Conservation (phyloP, 208 protist species). For the Leishmania turanica region DNA sequence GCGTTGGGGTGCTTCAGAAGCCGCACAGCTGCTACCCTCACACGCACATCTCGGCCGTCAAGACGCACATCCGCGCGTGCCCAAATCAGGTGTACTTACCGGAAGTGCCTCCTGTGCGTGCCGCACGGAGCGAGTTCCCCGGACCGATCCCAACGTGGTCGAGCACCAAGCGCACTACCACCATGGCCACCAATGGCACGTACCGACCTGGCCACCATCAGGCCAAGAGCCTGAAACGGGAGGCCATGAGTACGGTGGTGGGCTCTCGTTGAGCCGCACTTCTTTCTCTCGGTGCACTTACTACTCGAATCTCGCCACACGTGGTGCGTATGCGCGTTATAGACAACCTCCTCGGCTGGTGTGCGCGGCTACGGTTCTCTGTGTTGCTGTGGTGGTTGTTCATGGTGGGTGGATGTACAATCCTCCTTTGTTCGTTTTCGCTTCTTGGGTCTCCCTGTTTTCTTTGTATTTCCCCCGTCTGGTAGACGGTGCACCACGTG, state of each 20-base stretch:
- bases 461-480: not conserved
- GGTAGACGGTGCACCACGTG: not conserved
- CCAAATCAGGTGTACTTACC: constrained; percentile 63
- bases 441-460: not conserved
- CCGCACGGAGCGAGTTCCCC: constrained; percentile 75
- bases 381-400: not conserved
- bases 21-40: constrained; percentile 83
- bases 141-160: constrained; percentile 81
- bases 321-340: not conserved
- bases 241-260: constrained; percentile 29
- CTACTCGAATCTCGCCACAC: not conserved
- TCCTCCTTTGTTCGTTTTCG: not conserved
- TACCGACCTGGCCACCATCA: constrained; percentile 66
- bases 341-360: not conserved
- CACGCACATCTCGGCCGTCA: constrained; percentile 68
- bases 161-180: constrained; percentile 79
- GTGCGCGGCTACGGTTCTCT: not conserved
- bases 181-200: constrained; percentile 63
- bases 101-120: constrained; percentile 66
- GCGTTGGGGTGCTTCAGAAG: constrained; percentile 80
- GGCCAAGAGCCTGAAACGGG: constrained; percentile 33
- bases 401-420: not conserved
- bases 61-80: constrained; percentile 48
- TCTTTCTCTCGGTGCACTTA: not conserved
- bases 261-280: constrained; percentile 29